Evolutionary conservation across 2,329 filamentous ascomycete species (phyloP).

Genomic region (Aspergillus piperis): DNA sequence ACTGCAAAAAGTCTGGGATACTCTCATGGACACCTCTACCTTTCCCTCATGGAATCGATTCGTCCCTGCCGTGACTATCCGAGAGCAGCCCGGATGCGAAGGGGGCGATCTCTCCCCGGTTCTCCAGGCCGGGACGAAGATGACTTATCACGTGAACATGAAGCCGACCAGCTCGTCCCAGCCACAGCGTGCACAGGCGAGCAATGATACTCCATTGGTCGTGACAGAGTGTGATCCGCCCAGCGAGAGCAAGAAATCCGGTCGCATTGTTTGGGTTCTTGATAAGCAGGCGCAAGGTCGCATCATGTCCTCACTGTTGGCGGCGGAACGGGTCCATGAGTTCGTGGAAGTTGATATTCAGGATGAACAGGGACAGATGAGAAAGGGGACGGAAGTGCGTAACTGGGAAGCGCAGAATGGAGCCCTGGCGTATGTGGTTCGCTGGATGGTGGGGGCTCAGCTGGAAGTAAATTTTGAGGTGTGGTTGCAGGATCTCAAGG

Average conservation of each 20-base stretch:
- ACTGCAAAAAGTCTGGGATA: constrained; percentile 45
- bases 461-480: constrained; percentile 42
- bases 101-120: constrained; percentile 22
- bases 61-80: constrained; percentile 48
- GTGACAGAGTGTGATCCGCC: constrained; percentile 38
- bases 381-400: constrained; percentile 34
- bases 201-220: constrained; percentile 28
- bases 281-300: constrained; percentile 33
- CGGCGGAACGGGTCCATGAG: constrained; percentile 51
- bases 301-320: constrained; percentile 39
- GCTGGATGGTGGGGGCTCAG: constrained; percentile 44
- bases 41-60: constrained; percentile 53
- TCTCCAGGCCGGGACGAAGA: constrained; percentile 43
- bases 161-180: constrained; percentile 29
- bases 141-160: constrained; percentile 50
- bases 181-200: constrained; percentile 25
- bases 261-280: constrained; percentile 32
- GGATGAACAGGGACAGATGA: constrained; percentile 8
- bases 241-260: constrained; percentile 9
- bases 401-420: constrained; percentile 52
- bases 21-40: constrained; percentile 47
- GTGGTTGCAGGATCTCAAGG: constrained; percentile 46
- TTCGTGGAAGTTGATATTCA: constrained; percentile 39
- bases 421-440: constrained; percentile 42
- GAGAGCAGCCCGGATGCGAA: constrained; percentile 37